phyloP scores from a whole-genome alignment of 2,329 filamentous ascomycete genomes.

The Ascochyta rabiei region DNA sequence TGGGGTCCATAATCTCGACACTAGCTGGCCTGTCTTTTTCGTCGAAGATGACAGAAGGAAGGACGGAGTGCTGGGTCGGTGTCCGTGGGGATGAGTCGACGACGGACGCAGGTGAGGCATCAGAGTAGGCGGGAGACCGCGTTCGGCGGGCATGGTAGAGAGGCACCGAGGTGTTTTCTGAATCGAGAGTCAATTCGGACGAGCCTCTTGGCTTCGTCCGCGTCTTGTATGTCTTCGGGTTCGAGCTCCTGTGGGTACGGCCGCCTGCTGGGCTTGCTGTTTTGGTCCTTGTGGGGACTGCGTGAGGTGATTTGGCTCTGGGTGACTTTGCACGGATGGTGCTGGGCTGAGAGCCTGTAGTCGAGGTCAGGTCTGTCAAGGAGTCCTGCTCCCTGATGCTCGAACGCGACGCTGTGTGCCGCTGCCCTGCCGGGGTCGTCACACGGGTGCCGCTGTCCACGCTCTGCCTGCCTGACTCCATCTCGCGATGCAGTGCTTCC shows the following conservation, averaged over 20 bases:
- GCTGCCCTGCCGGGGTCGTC: constrained; percentile 45
- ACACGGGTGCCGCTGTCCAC: constrained; percentile 49
- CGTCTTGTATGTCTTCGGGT: constrained; percentile 28
- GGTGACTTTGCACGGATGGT: constrained; percentile 44
- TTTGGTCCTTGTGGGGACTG: constrained; percentile 26
- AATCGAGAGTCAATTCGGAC: constrained; percentile 53
- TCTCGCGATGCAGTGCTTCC: constrained; percentile 44
- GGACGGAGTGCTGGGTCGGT: constrained; percentile 49
- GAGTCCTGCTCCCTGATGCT: constrained; percentile 51
- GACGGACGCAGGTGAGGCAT: constrained; percentile 49
- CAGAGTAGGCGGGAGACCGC: constrained; percentile 44
- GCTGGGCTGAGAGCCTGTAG: constrained; percentile 49
- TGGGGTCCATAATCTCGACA: constrained; percentile 52
- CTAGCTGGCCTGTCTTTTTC: constrained; percentile 47
- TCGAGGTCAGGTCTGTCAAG: constrained; percentile 52
- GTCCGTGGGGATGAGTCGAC: constrained; percentile 55
- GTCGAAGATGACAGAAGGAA: constrained; percentile 41
- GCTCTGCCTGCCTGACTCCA: constrained; percentile 49
- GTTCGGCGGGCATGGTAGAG: constrained; percentile 44
- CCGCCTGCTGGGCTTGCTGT: constrained; percentile 32
- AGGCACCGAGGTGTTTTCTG: constrained; percentile 54
- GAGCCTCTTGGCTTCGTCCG: constrained; percentile 42
- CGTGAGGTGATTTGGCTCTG: constrained; percentile 31
- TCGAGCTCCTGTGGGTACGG: constrained; percentile 27
- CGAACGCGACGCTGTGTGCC: constrained; percentile 47